Evolutionary conservation across 768 basidiomycete genomes (phyloP).

Genomic region (Hygrocybe punicea): DNA sequence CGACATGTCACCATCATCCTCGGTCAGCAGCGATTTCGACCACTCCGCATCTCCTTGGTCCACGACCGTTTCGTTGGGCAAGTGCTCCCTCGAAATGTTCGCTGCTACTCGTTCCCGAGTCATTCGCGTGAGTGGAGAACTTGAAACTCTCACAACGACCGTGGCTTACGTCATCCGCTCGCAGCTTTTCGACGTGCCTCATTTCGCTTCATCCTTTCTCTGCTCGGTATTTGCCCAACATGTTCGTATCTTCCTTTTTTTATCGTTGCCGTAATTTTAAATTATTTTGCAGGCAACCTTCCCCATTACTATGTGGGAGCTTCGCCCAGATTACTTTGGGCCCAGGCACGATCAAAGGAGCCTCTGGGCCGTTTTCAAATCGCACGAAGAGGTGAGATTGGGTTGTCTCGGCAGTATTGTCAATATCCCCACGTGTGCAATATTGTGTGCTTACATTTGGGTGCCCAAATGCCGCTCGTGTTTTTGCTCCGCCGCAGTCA

Average conservation of each 20-base stretch:
- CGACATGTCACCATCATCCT: slow-evolving; percentile 19
- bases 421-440: background rate
- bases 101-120: slow-evolving; percentile 50
- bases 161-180: slow-evolving; percentile 10
- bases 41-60: slow-evolving; percentile 9
- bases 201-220: slow-evolving; percentile 35
- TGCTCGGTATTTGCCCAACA: slow-evolving; percentile 38
- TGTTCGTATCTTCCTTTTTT: slow-evolving; percentile 24
- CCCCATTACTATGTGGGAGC: slow-evolving; percentile 47
- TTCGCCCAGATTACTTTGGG: slow-evolving; percentile 33
- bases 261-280: background rate
- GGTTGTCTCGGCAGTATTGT: too few species aligned
- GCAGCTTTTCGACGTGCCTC: slow-evolving; percentile 42
- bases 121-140: slow-evolving; percentile 44
- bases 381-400: slow-evolving; percentile 58
- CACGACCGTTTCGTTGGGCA: background rate
- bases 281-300: slow-evolving; percentile 18
- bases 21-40: slow-evolving; percentile 28
- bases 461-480: slow-evolving; percentile 1
- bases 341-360: slow-evolving; percentile 28
- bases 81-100: slow-evolving; percentile 39
- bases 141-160: slow-evolving; percentile 3
- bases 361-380: slow-evolving; percentile 56
- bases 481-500: background rate
- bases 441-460: background rate